These are phyloP conservation scores for Ricinus communis DNA, from an alignment of 345 rosid species.

Conservation along the genomic window DNA sequence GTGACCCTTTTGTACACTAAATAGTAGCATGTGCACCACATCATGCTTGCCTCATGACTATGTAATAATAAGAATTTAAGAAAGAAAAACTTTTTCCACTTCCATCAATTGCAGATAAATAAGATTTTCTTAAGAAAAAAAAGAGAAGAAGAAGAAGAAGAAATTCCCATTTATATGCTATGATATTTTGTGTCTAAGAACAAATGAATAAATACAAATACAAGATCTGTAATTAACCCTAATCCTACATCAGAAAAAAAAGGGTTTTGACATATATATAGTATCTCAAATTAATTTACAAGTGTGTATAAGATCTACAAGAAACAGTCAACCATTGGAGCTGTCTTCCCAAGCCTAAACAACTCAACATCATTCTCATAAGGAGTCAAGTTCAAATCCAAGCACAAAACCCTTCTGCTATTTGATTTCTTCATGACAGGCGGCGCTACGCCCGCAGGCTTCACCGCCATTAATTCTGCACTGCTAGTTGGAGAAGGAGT, in stretches of 20 bases:
- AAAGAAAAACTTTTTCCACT: not conserved
- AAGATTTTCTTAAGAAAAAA: not conserved
- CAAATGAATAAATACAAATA: slow-evolving; percentile 8
- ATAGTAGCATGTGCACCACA: not conserved
- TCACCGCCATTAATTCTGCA: not conserved
- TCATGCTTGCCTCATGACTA: slow-evolving; percentile 13
- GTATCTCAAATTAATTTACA: not conserved
- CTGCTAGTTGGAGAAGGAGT: not conserved
- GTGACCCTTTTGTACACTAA: no score
- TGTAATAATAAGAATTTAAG: not conserved
- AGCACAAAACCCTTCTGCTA: slow-evolving; percentile 44
- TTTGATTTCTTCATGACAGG: slow-evolving; percentile 48
- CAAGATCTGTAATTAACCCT: not conserved
- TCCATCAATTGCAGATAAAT: not conserved
- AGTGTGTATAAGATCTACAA: slow-evolving; percentile 20
- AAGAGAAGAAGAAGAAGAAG: not conserved
- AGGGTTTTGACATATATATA: not conserved
- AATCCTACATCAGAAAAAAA: not conserved
- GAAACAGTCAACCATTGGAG: slow-evolving; percentile 40
- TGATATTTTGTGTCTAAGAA: not conserved
- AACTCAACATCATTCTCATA: slow-evolving; percentile 55
- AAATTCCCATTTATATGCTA: not conserved
- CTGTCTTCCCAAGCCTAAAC: slow-evolving; percentile 32
- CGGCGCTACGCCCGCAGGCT: not conserved
- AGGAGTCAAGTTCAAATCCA: slow-evolving; percentile 74